Conservation (phyloP, 108 stramenopile genomes). For the Chaetoceros muelleri region DNA sequence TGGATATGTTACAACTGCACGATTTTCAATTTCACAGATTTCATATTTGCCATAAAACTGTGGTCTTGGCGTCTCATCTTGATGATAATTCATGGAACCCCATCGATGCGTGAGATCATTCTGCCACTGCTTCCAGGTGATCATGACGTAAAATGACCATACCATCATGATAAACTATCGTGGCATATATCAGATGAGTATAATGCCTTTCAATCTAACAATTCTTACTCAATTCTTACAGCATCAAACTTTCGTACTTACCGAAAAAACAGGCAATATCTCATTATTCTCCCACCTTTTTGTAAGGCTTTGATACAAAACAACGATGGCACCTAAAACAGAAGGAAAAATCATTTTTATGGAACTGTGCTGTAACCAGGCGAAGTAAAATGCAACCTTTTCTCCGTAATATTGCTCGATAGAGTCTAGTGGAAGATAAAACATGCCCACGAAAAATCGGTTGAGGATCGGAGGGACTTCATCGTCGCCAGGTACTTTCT, state of each 20-base stretch:
- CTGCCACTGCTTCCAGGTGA: slow-evolving; percentile 82
- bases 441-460: slow-evolving; percentile 66
- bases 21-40: slow-evolving; percentile 56
- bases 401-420: slow-evolving; percentile 97
- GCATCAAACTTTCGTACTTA: background rate
- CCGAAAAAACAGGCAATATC: slow-evolving; percentile 54
- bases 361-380: slow-evolving; percentile 92
- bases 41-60: slow-evolving; percentile 80
- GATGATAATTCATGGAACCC: slow-evolving; percentile 89
- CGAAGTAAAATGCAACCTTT: slow-evolving; percentile 96
- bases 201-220: no score
- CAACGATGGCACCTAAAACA: slow-evolving; percentile 59
- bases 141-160: slow-evolving; percentile 88
- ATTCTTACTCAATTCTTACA: no score
- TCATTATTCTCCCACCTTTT: slow-evolving; percentile 59
- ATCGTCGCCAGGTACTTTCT: slow-evolving; percentile 1
- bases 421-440: slow-evolving; percentile 83
- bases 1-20: slow-evolving; percentile 75
- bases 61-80: slow-evolving; percentile 84
- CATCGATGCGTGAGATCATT: slow-evolving; percentile 76
- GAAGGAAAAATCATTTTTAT: slow-evolving; percentile 63
- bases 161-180: slow-evolving; percentile 63
- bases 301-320: slow-evolving; percentile 41
- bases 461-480: slow-evolving; percentile 39
- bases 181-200: no score